Evolutionary conservation across 2,329 filamentous ascomycete species (phyloP).

Genomic region (Xylaria multiplex): DNA sequence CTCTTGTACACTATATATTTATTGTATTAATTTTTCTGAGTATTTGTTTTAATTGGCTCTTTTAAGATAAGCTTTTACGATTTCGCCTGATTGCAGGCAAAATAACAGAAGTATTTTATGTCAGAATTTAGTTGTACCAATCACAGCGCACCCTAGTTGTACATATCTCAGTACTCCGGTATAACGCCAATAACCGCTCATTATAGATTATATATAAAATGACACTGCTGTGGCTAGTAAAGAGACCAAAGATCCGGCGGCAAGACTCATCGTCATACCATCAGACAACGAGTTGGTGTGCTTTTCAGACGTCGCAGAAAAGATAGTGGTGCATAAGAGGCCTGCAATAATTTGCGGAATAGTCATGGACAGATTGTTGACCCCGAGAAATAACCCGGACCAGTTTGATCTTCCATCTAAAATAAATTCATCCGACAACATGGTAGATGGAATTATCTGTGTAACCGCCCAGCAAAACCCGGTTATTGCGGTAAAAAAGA

Average conservation of each 20-base stretch:
- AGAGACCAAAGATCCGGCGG: background rate
- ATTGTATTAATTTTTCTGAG: no score
- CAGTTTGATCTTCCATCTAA: background rate
- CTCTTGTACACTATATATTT: background rate
- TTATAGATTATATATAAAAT: constrained; percentile 6
- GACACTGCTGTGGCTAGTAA: background rate
- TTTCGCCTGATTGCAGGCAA: no score
- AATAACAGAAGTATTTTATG: no score
- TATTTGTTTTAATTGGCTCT: no score
- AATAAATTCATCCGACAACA: constrained; percentile 5
- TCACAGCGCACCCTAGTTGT: no score
- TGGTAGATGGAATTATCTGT: constrained; percentile 5
- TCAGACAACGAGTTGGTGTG: background rate
- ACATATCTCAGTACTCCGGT: no score
- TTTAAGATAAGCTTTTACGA: no score
- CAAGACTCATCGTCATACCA: constrained; percentile 8
- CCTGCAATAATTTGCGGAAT: constrained; percentile 4
- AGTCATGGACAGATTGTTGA: constrained; percentile 12
- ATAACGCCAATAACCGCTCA: no score
- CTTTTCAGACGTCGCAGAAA: constrained; percentile 1
- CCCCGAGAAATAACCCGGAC: constrained; percentile 4
- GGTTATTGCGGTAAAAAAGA: background rate
- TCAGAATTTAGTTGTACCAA: no score
- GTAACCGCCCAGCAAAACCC: constrained; percentile 3
- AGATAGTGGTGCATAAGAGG: constrained; percentile 7